Conservation (phyloP, 257 asterid genomes). For the Solanum arcanum region DNA sequence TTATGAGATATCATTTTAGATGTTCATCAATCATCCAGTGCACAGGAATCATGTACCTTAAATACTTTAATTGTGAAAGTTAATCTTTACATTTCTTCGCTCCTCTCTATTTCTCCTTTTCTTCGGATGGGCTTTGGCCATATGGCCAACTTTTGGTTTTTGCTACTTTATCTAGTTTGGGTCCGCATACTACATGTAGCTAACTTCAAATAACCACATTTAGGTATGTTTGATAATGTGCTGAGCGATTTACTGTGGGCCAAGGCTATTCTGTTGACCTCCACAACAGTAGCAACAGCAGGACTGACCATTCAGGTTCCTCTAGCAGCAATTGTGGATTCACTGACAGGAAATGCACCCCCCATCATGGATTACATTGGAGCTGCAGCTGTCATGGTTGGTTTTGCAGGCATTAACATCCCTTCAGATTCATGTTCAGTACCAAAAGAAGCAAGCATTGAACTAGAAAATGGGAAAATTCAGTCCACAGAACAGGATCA, state of each 20-base stretch:
- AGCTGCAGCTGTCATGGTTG: constrained; percentile 71
- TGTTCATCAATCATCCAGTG: not conserved
- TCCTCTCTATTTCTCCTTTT: not conserved
- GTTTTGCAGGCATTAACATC: constrained; percentile 72
- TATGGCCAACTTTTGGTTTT: not conserved
- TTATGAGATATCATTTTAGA: not conserved
- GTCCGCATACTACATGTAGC: not conserved
- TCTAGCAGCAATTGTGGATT: constrained; percentile 76
- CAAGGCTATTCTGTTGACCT: constrained; percentile 86
- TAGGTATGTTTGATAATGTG: constrained; percentile 88
- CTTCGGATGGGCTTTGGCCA: not conserved
- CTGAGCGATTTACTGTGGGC: constrained; percentile 97
- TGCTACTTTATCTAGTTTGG: not conserved
- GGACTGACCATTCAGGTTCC: constrained; percentile 98
- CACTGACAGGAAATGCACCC: constrained; percentile 65
- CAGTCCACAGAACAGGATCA: constrained; percentile 7
- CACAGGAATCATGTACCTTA: not conserved
- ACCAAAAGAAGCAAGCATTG: constrained; percentile 32
- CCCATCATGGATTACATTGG: constrained; percentile 49
- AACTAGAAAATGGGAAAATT: constrained; percentile 30
- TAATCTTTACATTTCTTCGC: not conserved
- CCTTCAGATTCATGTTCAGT: constrained; percentile 37
- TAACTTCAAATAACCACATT: not conserved
- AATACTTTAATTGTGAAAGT: not conserved
- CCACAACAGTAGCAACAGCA: constrained; percentile 92